Percentiles rank a stretch among this genome's conserved stretches.
phyloP scores from a whole-genome alignment of 108 stramenopile genomes.

The Fistulifera solaris region DNA sequence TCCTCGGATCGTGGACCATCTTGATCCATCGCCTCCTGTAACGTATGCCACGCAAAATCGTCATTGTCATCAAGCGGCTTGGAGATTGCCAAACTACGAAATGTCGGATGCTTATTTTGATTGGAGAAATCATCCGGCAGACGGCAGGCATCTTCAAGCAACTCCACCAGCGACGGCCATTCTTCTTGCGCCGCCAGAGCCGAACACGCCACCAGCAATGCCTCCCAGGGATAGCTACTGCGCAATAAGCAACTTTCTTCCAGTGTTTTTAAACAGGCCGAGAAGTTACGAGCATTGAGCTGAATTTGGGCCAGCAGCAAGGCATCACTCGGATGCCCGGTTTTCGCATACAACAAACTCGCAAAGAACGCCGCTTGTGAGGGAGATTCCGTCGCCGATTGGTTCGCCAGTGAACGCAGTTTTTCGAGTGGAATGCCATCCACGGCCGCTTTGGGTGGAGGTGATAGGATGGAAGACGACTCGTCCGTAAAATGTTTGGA shows the following conservation, averaged over 20 bases:
- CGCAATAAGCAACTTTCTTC: slow-evolving; percentile 13
- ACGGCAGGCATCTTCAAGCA: slow-evolving; percentile 30
- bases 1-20: not conserved
- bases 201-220: slow-evolving; percentile 31
- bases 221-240: slow-evolving; percentile 16
- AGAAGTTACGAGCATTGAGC: not conserved
- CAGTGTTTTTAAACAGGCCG: slow-evolving; percentile 22
- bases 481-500: too few relatives aligned
- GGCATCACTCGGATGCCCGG: slow-evolving; percentile 40
- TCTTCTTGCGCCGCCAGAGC: slow-evolving; percentile 27
- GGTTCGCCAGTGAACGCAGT: not conserved
- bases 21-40: slow-evolving; percentile 6
- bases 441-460: not conserved
- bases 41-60: slow-evolving; percentile 24
- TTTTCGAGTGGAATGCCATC: slow-evolving; percentile 1
- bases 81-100: not conserved
- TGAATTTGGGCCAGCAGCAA: slow-evolving; percentile 20
- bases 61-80: slow-evolving; percentile 29
- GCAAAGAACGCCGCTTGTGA: slow-evolving; percentile 61
- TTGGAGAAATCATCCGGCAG: slow-evolving; percentile 4
- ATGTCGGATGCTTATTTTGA: slow-evolving; percentile 5
- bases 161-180: slow-evolving; percentile 24
- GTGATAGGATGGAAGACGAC: too few relatives aligned
- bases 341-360: slow-evolving; percentile 42
- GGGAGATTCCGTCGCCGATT: slow-evolving; percentile 13